These are phyloP conservation scores for Perilla frutescens DNA, from an alignment of 257 asterid genomes.

Conservation along the genomic window DNA sequence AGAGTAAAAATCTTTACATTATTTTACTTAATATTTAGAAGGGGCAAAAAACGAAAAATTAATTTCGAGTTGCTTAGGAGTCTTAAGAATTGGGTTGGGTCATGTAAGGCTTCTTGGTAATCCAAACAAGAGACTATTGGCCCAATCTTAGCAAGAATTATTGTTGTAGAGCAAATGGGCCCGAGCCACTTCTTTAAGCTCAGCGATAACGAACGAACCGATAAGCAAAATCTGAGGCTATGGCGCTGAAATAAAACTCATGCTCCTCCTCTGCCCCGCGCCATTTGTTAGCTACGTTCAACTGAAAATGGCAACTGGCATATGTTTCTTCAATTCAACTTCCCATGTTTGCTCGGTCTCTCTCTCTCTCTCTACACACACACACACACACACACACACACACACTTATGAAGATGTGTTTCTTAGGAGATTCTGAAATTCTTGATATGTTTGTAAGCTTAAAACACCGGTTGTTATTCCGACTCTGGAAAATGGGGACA, in stretches of 20 bases:
- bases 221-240: constrained; percentile 49
- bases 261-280: constrained; percentile 30
- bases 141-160: not conserved
- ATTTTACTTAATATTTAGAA: too few species aligned
- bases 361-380: constrained; percentile 23
- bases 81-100: not conserved
- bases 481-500: not conserved
- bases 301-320: constrained; percentile 45
- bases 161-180: not conserved
- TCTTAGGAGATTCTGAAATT: not conserved
- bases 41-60: too few species aligned
- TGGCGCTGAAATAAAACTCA: constrained; percentile 33
- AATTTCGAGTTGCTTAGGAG: too few species aligned
- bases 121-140: not conserved
- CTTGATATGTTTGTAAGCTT: constrained; percentile 1
- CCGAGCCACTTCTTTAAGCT: not conserved
- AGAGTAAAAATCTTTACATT: not conserved
- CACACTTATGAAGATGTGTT: not conserved
- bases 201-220: constrained; percentile 25
- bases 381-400: too few species aligned
- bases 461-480: not conserved
- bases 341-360: constrained; percentile 48
- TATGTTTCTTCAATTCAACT: constrained; percentile 42
- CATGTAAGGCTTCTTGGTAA: not conserved
- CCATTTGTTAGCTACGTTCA: constrained; percentile 12